Evolutionary conservation across 2,329 filamentous ascomycete genomes (phyloP).

Genomic region (Botrytis fabae): DNA sequence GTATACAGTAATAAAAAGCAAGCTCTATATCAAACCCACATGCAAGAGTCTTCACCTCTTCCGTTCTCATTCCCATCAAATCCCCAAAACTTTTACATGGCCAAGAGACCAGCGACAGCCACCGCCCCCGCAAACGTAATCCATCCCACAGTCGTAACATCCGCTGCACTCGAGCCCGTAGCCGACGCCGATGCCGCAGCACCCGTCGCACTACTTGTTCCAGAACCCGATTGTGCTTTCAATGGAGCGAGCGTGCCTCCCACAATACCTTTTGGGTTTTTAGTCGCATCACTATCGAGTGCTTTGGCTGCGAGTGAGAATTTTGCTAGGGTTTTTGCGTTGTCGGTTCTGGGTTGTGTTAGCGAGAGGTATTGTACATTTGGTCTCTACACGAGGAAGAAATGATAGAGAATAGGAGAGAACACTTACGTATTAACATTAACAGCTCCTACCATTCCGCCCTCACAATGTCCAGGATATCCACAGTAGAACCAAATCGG

Average conservation of each 20-base stretch:
- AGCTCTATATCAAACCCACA: neutral
- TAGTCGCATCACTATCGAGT: neutral
- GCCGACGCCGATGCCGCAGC: neutral
- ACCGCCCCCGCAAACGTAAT: slow-evolving; percentile 1
- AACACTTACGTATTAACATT: slow-evolving; percentile 41
- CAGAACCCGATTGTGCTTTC: neutral
- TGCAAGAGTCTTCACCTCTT: neutral
- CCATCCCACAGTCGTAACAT: neutral
- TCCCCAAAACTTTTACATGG: neutral
- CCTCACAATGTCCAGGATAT: slow-evolving; percentile 43
- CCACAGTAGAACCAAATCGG: slow-evolving; percentile 50
- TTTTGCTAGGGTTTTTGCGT: neutral
- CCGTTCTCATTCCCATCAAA: neutral
- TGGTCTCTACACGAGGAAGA: neutral
- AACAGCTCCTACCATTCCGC: slow-evolving; percentile 48
- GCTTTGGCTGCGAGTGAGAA: slow-evolving; percentile 4
- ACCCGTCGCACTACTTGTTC: neutral
- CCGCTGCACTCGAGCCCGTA: neutral
- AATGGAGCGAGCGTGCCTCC: neutral
- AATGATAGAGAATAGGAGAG: neutral
- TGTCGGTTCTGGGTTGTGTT: neutral
- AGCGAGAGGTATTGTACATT: neutral
- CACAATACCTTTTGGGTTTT: neutral
- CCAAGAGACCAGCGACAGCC: slow-evolving; percentile 4
- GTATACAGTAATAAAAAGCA: neutral